These are phyloP conservation scores for Apocynum venetum DNA, from an alignment of 257 asterid genomes.

Conservation along the genomic window DNA sequence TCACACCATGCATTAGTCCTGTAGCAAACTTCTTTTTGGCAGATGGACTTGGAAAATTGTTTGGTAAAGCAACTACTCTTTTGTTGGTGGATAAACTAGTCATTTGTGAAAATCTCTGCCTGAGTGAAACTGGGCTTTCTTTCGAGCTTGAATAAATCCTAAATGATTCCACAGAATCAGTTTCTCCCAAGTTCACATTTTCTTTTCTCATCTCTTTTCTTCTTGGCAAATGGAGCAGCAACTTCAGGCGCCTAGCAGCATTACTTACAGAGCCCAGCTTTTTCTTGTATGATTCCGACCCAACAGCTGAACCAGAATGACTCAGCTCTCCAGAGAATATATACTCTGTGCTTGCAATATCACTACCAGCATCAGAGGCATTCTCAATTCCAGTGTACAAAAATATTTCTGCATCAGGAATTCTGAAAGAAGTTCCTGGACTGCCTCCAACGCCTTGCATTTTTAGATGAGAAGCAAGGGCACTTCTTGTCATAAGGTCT, in stretches of 20 bases:
- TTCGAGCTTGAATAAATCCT: conserved; percentile 19
- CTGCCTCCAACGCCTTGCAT: conserved; percentile 61
- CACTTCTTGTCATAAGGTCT: conserved; percentile 36
- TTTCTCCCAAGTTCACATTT: conserved; percentile 29
- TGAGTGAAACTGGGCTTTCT: conserved; percentile 47
- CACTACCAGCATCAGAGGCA: conserved; percentile 29
- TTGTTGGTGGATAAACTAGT: conserved; percentile 52
- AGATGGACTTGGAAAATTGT: conserved; percentile 50
- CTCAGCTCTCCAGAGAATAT: conserved; percentile 53
- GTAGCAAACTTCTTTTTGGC: conserved; percentile 55
- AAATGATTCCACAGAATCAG: conserved; percentile 32
- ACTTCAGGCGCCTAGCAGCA: conserved; percentile 47
- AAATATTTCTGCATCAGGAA: conserved; percentile 72
- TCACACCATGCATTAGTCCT: conserved; percentile 52
- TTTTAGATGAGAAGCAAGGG: conserved; percentile 51
- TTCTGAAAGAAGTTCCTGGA: conserved; percentile 78
- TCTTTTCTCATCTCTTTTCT: conserved; percentile 29
- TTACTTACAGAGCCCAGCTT: conserved; percentile 35
- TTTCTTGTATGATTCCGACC: conserved; percentile 24
- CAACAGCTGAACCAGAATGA: conserved; percentile 24
- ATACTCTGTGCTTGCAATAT: conserved; percentile 33
- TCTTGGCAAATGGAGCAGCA: conserved; percentile 42
- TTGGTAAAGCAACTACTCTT: conserved; percentile 30
- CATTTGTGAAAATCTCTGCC: conserved; percentile 53
- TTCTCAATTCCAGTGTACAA: conserved; percentile 49